Evolutionary conservation across 768 basidiomycete genomes (phyloP), one percentile per base, ranked within the genome.

Genomic region (Neoboletus magnificus): DNA sequence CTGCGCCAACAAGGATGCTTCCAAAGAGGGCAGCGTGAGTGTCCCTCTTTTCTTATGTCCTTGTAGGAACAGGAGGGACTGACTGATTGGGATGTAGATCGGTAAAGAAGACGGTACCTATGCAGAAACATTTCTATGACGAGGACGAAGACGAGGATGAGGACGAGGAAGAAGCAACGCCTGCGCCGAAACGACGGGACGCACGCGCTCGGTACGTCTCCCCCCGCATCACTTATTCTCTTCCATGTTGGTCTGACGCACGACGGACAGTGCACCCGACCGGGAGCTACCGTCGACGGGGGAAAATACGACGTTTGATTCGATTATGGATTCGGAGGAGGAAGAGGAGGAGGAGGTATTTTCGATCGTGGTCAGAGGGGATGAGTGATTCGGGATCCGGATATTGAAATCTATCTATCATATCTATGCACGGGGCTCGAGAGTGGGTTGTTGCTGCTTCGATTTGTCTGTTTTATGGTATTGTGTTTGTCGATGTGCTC

Each of bases 21-120:
- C 86, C 86, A 3, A 80, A 77, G 65, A 74, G 86, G 61, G 77
- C 80, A 39, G 84, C 77, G 85, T 86, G 72, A 60, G 84, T 47
- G 6, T 15, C 5, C 8, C 8, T 41, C 11, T 33, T 12, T 3
- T 47, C 22, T 23, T 20, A 15, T 9, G 6, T 12, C 16, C 8
- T 40, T 15, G 12, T n/a, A 0, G 39, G 18, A 23, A 12, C 3
- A 50, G 16, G 11, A 18, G 27, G 6, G 11, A 4, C 12, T 57
- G 33, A 60, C 12, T 50, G 25, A 55, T 9, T 5, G 52, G 16
- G 27, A 13, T 9, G 27, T 50, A 82, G 78, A 29, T 74, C 79
- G 39, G 66, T 61, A 8, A 79, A 75, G 62, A 78, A 76, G 55
- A 66, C 66, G 3, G 23, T 46, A 18, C 52, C 62, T 13, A 62